Evolutionary conservation across 2,329 filamentous ascomycete genomes (phyloP), one percentile per base, ranked within the genome.

Genomic region (Neofusicoccum laricinum): DNA sequence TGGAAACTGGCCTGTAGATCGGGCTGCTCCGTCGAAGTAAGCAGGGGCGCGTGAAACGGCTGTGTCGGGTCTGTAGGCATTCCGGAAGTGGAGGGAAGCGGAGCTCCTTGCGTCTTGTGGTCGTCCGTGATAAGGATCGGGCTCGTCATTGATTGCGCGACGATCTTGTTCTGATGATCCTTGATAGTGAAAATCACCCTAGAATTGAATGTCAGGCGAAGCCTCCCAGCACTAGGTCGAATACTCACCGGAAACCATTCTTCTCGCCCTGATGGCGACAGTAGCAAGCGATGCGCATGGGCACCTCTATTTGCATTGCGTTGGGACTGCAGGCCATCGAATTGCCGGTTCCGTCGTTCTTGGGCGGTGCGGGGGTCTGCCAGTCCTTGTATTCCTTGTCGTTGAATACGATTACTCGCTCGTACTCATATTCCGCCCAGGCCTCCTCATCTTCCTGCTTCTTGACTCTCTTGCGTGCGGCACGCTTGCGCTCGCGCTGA

Each of bases 111-210:
- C 7, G 92, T 96, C 79, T 97, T 97, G 80, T 97, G 93, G 72
- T 97, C 93, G 75, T 97, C 93, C 0, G 93, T 97, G 68, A 97
- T 97, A 86, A 97, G 92, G 68, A 97, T 96, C 0, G 92, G 91
- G 63, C 90, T 88, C 1, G 92, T 95, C 70, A 96, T 90, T 58
- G 88, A 87, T 77, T 97, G 93, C 11, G 92, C 90, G 57, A 97
- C 80, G 40, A 96, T 81, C 46, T 88, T 87, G 70, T 88, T 90
- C 68, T 86, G 80, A 72, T 86, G 87, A 76, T 97, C 91, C 73
- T 93, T 96, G 71, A 97, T 83, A 0, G 93, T 97, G 77, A 97
- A 95, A 67, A 97, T 96, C 69, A 97, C 92, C 71, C 80, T 82
- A 67, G 51, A 68, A 48, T 59, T 55, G 32, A 53, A 19, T 19